These are phyloP conservation scores for Rhizophora apiculata DNA, from an alignment of 345 rosid genomes.

Conservation along the genomic window DNA sequence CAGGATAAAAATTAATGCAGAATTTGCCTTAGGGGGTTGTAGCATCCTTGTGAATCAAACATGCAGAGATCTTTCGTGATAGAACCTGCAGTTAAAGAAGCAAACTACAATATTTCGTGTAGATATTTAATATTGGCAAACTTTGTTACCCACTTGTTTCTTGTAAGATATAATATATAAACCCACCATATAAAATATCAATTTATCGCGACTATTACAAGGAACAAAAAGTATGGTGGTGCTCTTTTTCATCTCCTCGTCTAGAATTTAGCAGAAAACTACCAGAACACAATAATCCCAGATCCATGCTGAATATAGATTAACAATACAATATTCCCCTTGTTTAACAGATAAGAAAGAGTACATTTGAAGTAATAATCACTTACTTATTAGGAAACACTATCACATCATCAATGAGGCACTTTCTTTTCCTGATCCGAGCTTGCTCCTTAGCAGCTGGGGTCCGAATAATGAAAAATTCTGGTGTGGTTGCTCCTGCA, in stretches of 20 bases:
- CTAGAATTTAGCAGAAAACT: not conserved
- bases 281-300: not conserved
- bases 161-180: not conserved
- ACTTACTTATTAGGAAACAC: conserved; percentile 69
- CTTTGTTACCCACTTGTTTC: not conserved
- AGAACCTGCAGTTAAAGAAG: too few species aligned
- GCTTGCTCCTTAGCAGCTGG: conserved; percentile 60
- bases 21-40: too few species aligned
- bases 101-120: too few species aligned
- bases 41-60: too few species aligned
- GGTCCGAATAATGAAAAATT: conserved; percentile 46
- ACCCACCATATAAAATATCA: not conserved
- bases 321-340: conserved; percentile 5
- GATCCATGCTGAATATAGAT: not conserved
- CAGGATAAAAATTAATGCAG: too few species aligned
- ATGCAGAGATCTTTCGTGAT: too few species aligned
- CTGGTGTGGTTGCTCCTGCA: conserved; percentile 46
- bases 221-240: too few species aligned
- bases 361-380: conserved; percentile 6
- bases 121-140: too few species aligned
- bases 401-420: conserved; percentile 51
- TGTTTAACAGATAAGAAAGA: not conserved
- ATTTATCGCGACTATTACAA: too few species aligned
- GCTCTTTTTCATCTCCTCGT: not conserved
- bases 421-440: conserved; percentile 54